phyloP scores from a whole-genome alignment of 2,329 filamentous ascomycete genomes.

The Apiospora hydei region DNA sequence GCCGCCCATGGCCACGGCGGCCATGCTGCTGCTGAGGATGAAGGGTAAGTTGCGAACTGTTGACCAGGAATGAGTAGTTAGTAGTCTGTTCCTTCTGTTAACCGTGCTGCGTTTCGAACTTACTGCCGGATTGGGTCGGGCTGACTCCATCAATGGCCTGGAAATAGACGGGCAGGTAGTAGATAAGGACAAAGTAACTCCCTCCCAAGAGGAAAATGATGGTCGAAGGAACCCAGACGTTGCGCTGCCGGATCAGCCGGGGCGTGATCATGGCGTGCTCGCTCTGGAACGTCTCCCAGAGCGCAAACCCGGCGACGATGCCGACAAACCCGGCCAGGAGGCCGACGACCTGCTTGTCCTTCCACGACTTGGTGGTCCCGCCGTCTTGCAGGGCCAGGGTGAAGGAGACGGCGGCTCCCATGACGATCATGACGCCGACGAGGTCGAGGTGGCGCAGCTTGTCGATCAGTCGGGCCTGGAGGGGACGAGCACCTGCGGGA shows the following conservation, averaged over 20 bases:
- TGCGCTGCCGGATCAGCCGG: slow-evolving; percentile 24
- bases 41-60: slow-evolving; percentile 31
- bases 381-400: slow-evolving; percentile 5
- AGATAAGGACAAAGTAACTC: slow-evolving; percentile 25
- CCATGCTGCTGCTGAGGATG: slow-evolving; percentile 24
- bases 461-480: not conserved
- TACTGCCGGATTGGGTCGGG: slow-evolving; percentile 28
- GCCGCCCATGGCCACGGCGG: slow-evolving; percentile 4
- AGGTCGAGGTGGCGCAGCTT: slow-evolving; percentile 30
- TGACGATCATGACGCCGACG: slow-evolving; percentile 27
- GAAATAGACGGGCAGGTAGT: slow-evolving; percentile 35
- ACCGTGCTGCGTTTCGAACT: not conserved
- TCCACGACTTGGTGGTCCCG: not conserved
- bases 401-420: slow-evolving; percentile 37
- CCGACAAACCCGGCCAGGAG: slow-evolving; percentile 36
- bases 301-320: slow-evolving; percentile 37
- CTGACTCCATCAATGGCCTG: slow-evolving; percentile 30
- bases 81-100: no score
- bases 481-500: slow-evolving; percentile 15
- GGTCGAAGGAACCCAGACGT: slow-evolving; percentile 14
- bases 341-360: not conserved
- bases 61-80: not conserved
- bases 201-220: slow-evolving; percentile 19
- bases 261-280: slow-evolving; percentile 32
- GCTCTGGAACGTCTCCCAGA: slow-evolving; percentile 27